Evolutionary conservation across 2,329 filamentous ascomycete genomes (phyloP), one percentile per base, ranked within the genome.

Genomic region (Blumeriella jaapii): DNA sequence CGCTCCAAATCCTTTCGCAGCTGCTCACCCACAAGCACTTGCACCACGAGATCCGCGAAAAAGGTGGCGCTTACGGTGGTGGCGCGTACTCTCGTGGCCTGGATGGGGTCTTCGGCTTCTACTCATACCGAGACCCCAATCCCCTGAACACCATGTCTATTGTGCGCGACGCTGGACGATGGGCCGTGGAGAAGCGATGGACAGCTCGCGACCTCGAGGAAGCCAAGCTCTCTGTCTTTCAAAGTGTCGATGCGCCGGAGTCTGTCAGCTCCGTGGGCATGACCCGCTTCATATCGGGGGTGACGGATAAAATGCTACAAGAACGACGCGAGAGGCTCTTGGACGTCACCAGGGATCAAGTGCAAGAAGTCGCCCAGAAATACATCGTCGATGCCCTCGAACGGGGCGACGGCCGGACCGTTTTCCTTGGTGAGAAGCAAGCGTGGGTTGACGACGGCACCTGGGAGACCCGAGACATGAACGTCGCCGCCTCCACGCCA

Each of bases 41-140:
- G 17, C 91, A 98, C 56, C 89, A 93, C 48, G 91, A 96, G 59
- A 95, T 98, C 47, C 82, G 91, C 36, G 91, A 98, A 56, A 96
- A 96, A 61, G 91, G 91, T 19, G 91, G 91, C 23, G 91, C 91
- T 0, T 98, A 98, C 49, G 91, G 91, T 28, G 91, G 85, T 14
- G 86, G 87, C 10, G 89, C 91, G 1, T 89, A 85, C 56, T 79
- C 82, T 28, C 76, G 78, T 15, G 74, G 81, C 0, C 63, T 94
- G 6, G 80, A 84, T 47, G 89, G 87, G 15, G 59, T 93, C 1
- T 96, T 98, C 50, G 85, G 85, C 11, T 93, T 95, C 63, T 95
- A 93, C 62, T 89, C 83, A 28, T 98, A 98, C 67, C 82, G 91
- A 33, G 91, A 98, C 56, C 91, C 91, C 2, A 95, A 96, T 55